These are phyloP conservation scores for Spatholobus suberectus DNA, from an alignment of 306 rosid genomes.

Conservation along the genomic window DNA sequence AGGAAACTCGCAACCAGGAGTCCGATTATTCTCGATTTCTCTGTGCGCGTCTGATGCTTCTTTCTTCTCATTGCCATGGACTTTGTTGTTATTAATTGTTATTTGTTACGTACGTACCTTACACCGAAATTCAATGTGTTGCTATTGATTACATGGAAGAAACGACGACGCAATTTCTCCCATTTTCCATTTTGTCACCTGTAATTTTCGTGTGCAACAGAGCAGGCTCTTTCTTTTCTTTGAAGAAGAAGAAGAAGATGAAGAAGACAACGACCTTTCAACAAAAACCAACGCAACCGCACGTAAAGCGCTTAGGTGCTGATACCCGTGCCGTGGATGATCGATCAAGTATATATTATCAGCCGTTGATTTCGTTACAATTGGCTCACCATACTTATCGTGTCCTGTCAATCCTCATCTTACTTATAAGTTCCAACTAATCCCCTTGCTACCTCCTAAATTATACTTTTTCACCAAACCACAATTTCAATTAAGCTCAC, in stretches of 20 bases:
- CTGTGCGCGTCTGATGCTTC: conserved; percentile 13
- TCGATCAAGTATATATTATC: neutral
- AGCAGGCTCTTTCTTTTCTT: neutral
- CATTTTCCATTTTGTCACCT: neutral
- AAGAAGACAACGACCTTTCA: conserved; percentile 5
- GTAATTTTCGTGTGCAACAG: conserved; percentile 14
- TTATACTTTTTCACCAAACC: neutral
- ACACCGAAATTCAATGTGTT: neutral
- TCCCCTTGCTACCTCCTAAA: neutral
- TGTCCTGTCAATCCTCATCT: neutral
- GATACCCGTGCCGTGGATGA: neutral
- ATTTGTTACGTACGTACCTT: too few species aligned
- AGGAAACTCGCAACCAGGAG: conserved; percentile 44
- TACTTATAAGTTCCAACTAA: neutral
- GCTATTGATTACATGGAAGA: neutral
- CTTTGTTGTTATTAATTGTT: conserved; percentile 1
- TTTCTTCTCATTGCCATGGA: conserved; percentile 47
- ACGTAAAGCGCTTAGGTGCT: conserved; percentile 29
- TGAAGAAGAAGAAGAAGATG: neutral
- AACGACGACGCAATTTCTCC: conserved; percentile 2
- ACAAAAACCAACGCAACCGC: conserved; percentile 33
- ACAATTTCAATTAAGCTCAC: neutral
- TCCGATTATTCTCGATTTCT: conserved; percentile 22
- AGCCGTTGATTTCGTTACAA: neutral
- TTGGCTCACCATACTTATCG: neutral